phyloP scores from a whole-genome alignment of 805 yeast species.

The Metschnikowia vanudenii region DNA sequence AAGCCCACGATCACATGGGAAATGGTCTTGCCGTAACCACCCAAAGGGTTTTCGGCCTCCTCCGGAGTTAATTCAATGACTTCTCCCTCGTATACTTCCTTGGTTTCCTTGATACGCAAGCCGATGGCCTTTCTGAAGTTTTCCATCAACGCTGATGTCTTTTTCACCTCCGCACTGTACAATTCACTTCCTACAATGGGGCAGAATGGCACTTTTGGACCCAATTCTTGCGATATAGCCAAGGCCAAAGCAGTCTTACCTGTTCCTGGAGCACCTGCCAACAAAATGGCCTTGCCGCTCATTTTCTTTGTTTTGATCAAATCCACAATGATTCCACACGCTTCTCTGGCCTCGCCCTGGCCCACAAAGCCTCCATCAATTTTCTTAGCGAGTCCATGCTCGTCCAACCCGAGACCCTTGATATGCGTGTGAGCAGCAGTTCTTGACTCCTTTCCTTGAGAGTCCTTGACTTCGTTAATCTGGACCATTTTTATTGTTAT shows the following conservation, averaged over 20 bases:
- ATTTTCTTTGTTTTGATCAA: slow-evolving; percentile 87
- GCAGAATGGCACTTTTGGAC: slow-evolving; percentile 96
- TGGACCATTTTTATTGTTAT: slow-evolving; percentile 54
- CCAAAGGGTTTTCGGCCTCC: slow-evolving; percentile 94
- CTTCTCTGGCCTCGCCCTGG: slow-evolving; percentile 75
- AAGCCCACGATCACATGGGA: slow-evolving; percentile 92
- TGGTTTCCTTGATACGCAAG: slow-evolving; percentile 90
- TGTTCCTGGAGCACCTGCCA: slow-evolving; percentile 98
- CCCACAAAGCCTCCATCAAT: slow-evolving; percentile 90
- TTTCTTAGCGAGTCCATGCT: slow-evolving; percentile 76
- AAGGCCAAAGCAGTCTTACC: slow-evolving; percentile 97
- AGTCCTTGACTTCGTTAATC: slow-evolving; percentile 71
- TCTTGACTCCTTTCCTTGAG: slow-evolving; percentile 53
- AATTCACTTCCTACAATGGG: slow-evolving; percentile 95
- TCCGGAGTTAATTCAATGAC: slow-evolving; percentile 94
- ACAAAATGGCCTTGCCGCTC: slow-evolving; percentile 92
- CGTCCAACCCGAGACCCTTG: slow-evolving; percentile 92
- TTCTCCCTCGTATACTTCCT: slow-evolving; percentile 98
- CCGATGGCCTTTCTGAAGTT: slow-evolving; percentile 96
- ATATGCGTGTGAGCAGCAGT: slow-evolving; percentile 98
- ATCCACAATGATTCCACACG: slow-evolving; percentile 93
- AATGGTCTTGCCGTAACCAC: slow-evolving; percentile 97
- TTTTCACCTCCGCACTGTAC: slow-evolving; percentile 93
- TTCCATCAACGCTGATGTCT: slow-evolving; percentile 95
- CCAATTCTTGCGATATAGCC: slow-evolving; percentile 93